Evolutionary conservation across 192 early-diverging fungal genomes (phyloP).

Genomic region (Umbelopsis isabellina): DNA sequence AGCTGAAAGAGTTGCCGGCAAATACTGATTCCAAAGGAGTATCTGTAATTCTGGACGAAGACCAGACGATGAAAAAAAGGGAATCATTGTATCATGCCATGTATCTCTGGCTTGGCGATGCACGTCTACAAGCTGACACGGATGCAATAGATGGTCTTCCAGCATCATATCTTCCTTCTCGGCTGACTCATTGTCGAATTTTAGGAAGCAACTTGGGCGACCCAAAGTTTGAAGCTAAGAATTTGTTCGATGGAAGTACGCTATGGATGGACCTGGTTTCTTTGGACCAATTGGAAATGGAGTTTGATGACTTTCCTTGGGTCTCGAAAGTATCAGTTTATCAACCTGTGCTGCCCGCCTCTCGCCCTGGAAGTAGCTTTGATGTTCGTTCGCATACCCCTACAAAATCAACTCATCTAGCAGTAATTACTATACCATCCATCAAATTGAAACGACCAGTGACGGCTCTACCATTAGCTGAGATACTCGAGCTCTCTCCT

Average conservation of each 20-base stretch:
- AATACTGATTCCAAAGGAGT: not conserved
- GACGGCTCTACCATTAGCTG: not conserved
- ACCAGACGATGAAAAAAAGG: too few relatives aligned
- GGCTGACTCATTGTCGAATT: slow-evolving; percentile 34
- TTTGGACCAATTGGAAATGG: not conserved
- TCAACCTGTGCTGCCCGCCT: not conserved
- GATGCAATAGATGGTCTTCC: slow-evolving; percentile 37
- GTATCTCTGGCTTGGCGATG: slow-evolving; percentile 51
- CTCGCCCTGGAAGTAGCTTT: not conserved
- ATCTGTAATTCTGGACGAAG: slow-evolving; percentile 40
- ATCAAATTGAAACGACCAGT: not conserved
- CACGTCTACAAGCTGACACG: slow-evolving; percentile 29
- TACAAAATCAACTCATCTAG: slow-evolving; percentile 19
- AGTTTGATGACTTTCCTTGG: slow-evolving; percentile 25
- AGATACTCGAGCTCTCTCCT: slow-evolving; percentile 10
- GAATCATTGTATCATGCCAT: slow-evolving; percentile 44
- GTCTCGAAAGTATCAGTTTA: slow-evolving; percentile 15
- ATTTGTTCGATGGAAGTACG: slow-evolving; percentile 27
- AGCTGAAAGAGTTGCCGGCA: slow-evolving; percentile 36
- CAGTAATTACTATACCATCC: slow-evolving; percentile 2
- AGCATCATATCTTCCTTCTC: slow-evolving; percentile 31
- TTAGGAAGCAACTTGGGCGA: not conserved
- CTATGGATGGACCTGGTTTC: slow-evolving; percentile 48
- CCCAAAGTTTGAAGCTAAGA: slow-evolving; percentile 10
- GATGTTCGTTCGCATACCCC: not conserved